Conservation (phyloP, 129 eudicot genomes). For the Chrysanthemum makinoi region DNA sequence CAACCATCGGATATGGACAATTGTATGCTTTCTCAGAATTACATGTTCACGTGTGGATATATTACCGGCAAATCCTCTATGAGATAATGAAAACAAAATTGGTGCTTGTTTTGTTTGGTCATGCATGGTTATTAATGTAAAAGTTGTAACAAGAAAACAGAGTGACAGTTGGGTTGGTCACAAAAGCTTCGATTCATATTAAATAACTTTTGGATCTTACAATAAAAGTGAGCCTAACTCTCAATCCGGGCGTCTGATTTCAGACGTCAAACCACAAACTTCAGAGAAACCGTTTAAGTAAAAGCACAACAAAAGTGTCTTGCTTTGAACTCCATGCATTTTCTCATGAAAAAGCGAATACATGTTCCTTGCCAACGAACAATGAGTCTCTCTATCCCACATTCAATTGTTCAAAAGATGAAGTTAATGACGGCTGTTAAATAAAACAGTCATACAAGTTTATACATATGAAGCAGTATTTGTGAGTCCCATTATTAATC, state of each 20-base stretch:
- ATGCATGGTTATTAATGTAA: background rate
- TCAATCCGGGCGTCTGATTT: too few relatives aligned
- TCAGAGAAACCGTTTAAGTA: background rate
- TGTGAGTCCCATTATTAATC: conserved; percentile 19
- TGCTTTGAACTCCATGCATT: background rate
- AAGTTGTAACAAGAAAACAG: background rate
- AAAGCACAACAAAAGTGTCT: background rate
- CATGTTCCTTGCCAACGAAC: background rate
- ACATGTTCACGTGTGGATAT: background rate
- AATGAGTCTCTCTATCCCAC: background rate
- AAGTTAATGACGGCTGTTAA: background rate
- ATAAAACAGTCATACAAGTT: conserved; percentile 10
- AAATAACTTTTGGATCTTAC: too few relatives aligned
- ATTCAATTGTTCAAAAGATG: conserved; percentile 5
- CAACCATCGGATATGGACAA: too few relatives aligned
- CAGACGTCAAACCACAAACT: background rate
- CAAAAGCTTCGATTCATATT: background rate
- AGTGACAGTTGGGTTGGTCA: background rate
- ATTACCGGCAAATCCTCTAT: background rate
- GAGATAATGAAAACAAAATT: background rate
- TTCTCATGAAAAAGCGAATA: background rate
- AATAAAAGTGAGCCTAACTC: too few relatives aligned
- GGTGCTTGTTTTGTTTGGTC: background rate
- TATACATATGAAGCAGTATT: conserved; percentile 27
- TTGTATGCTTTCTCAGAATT: background rate